These are phyloP conservation scores for Cenchrus purpureus DNA, from an alignment of 176 grass and related monocot species.

Conservation along the genomic window DNA sequence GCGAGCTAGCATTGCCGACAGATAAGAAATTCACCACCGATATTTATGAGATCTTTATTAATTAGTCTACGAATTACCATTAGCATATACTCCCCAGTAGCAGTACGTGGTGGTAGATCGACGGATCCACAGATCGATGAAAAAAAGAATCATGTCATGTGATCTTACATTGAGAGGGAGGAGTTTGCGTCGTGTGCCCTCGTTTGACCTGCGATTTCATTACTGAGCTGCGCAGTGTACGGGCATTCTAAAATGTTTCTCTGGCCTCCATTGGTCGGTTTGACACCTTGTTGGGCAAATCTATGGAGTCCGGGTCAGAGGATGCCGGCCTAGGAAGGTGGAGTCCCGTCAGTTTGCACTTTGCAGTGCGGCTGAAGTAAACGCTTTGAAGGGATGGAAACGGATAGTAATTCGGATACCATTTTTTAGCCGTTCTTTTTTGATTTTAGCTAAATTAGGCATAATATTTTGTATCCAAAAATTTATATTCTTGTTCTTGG, in stretches of 20 bases:
- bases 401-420: too few relatives aligned
- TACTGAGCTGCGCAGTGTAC: slow-evolving; percentile 2
- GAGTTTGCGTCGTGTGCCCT: background rate
- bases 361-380: background rate
- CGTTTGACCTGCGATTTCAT: slow-evolving; percentile 53
- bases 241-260: background rate
- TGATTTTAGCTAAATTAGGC: too few relatives aligned
- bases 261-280: slow-evolving; percentile 17
- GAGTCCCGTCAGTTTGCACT: background rate
- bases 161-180: slow-evolving; percentile 4
- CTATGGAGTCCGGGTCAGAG: slow-evolving; percentile 20
- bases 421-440: too few relatives aligned
- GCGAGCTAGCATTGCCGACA: background rate
- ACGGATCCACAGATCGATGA: slow-evolving; percentile 19
- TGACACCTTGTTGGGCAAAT: slow-evolving; percentile 16
- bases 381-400: background rate
- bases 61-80: background rate
- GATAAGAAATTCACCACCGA: background rate
- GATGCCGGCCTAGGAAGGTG: background rate
- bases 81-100: background rate
- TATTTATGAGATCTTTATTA: background rate
- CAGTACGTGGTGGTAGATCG: slow-evolving; percentile 4
- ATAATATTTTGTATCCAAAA: too few relatives aligned
- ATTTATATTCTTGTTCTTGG: too few relatives aligned
- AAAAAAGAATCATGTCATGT: slow-evolving; percentile 48